A percentile compares a stretch with the other conserved stretches of the same genome.
phyloP scores from a whole-genome alignment of 2,329 filamentous ascomycete genomes.

The Colletotrichum sp. region DNA sequence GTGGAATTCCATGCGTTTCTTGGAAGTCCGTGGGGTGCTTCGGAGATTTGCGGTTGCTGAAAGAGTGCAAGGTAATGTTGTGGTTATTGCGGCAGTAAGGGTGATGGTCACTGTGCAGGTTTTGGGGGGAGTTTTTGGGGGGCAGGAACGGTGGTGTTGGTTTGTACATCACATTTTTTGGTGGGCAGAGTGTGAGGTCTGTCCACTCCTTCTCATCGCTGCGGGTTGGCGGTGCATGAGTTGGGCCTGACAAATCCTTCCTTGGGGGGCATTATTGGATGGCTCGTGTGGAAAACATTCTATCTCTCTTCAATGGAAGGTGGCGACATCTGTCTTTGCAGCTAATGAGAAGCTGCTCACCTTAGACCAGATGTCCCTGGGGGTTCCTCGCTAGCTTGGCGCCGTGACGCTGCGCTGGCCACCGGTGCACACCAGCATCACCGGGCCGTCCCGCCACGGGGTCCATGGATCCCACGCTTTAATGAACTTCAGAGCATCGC shows the following conservation, averaged over 20 bases:
- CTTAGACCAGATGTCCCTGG: background rate
- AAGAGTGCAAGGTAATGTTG: background rate
- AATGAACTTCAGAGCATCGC: background rate
- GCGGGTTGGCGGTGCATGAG: background rate
- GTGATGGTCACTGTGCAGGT: background rate
- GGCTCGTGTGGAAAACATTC: background rate
- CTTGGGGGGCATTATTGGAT: background rate
- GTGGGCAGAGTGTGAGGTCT: no score
- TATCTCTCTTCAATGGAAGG: background rate
- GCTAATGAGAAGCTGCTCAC: background rate
- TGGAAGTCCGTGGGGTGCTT: background rate
- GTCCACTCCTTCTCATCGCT: background rate
- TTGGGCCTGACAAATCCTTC: background rate
- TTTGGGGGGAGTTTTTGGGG: background rate
- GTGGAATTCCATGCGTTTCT: background rate
- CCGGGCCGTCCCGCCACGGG: background rate
- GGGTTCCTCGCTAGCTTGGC: background rate
- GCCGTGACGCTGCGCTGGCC: background rate
- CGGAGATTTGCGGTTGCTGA: background rate
- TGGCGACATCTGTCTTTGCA: background rate
- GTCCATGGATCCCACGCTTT: background rate
- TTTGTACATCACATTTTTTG: no score
- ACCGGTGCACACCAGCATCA: background rate
- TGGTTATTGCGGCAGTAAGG: background rate
- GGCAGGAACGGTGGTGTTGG: background rate